phyloP scores from a whole-genome alignment of 306 rosid genomes.

The Cyclanthera cordifolia region DNA sequence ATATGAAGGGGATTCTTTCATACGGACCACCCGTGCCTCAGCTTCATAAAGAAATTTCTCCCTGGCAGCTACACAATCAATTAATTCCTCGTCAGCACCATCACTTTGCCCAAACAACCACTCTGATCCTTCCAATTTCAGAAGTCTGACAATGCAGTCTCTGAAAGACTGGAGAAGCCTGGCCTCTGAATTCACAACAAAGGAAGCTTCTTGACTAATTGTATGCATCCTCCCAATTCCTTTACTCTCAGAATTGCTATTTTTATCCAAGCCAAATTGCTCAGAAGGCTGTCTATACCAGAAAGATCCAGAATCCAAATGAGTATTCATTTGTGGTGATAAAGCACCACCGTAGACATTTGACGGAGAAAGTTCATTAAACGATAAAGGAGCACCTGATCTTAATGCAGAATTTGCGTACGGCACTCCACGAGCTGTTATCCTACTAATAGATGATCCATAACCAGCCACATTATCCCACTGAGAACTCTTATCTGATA shows the following conservation, averaged over 20 bases:
- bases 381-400: constrained; percentile 49
- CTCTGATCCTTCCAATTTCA: constrained; percentile 87
- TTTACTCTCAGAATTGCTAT: constrained; percentile 28
- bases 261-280: constrained; percentile 68
- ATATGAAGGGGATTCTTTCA: constrained; percentile 37
- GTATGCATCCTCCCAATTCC: constrained; percentile 34
- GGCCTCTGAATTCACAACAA: constrained; percentile 45
- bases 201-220: constrained; percentile 35
- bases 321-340: constrained; percentile 48
- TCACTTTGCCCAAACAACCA: constrained; percentile 80
- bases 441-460: constrained; percentile 36
- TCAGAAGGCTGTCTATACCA: constrained; percentile 91
- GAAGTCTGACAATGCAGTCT: constrained; percentile 62
- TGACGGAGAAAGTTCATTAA: constrained; percentile 65
- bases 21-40: constrained; percentile 37
- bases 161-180: constrained; percentile 77
- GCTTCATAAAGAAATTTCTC: constrained; percentile 66
- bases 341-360: constrained; percentile 34
- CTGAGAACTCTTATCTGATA: constrained; percentile 36
- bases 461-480: constrained; percentile 44
- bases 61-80: constrained; percentile 78
- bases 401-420: constrained; percentile 40
- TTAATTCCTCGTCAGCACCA: constrained; percentile 87
- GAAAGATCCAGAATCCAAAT: constrained; percentile 51
- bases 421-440: constrained; percentile 26